These are phyloP conservation scores for Hyphopichia fennica DNA, from an alignment of 1,139 yeast genomes.

Conservation along the genomic window DNA sequence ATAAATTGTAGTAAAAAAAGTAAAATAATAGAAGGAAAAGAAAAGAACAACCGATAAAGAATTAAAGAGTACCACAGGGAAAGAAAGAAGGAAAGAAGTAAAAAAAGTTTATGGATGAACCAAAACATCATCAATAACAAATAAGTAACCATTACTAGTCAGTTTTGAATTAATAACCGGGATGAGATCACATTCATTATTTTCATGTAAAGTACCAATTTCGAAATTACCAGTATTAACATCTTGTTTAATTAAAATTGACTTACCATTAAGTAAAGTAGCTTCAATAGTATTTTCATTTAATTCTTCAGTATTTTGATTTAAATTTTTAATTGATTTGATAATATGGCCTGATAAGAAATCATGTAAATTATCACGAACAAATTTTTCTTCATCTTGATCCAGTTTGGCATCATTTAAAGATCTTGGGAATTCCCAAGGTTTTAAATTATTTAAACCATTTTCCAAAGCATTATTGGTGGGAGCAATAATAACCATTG, in stretches of 20 bases:
- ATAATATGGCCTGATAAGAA: constrained; percentile 59
- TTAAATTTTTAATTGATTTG: constrained; percentile 22
- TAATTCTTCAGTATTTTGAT: neutral
- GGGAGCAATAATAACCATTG: constrained; percentile 61
- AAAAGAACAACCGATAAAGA: neutral
- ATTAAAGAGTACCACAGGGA: neutral
- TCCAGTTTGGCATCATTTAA: constrained; percentile 41
- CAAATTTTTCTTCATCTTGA: constrained; percentile 42
- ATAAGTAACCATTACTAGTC: constrained; percentile 55
- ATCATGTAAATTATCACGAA: constrained; percentile 45
- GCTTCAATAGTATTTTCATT: constrained; percentile 24
- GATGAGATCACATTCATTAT: neutral
- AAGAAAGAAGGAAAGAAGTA: neutral
- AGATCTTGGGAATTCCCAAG: constrained; percentile 67
- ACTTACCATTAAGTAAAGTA: constrained; percentile 39
- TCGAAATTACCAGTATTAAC: constrained; percentile 33
- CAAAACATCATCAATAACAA: constrained; percentile 48
- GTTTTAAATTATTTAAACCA: constrained; percentile 43
- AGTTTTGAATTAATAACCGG: neutral
- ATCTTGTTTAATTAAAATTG: constrained; percentile 41
- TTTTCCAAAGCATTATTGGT: constrained; percentile 50
- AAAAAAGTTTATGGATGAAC: constrained; percentile 18
- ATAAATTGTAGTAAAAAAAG: neutral
- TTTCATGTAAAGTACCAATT: constrained; percentile 6
- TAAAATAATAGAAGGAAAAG: neutral